phyloP scores from a whole-genome alignment of 805 yeast species.

The Sporopachydermia lactativora region DNA sequence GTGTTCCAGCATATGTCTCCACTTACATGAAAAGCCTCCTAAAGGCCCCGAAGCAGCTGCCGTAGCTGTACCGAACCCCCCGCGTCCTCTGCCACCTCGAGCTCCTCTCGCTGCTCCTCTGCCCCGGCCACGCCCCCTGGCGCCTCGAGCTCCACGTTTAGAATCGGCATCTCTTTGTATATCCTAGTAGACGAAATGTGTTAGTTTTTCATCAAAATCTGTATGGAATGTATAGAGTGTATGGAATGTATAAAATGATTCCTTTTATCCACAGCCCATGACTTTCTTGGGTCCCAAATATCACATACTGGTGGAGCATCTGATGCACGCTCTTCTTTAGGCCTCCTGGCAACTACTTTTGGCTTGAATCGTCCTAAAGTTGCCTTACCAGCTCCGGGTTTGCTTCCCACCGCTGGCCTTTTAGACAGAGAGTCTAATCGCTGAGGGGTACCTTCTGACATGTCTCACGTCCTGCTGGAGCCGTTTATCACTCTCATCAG shows the following conservation, averaged over 20 bases:
- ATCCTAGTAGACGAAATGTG: neutral
- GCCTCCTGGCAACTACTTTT: slow-evolving; percentile 70
- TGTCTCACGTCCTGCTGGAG: too few relatives aligned
- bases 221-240: too few relatives aligned
- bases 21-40: slow-evolving; percentile 2
- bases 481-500: too few relatives aligned
- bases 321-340: slow-evolving; percentile 73
- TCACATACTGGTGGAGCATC: slow-evolving; percentile 44
- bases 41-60: slow-evolving; percentile 8
- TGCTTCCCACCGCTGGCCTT: slow-evolving; percentile 5
- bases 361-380: slow-evolving; percentile 53
- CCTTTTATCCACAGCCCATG: too few relatives aligned
- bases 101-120: slow-evolving; percentile 10
- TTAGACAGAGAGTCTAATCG: slow-evolving; percentile 12
- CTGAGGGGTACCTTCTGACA: slow-evolving; percentile 5
- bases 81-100: slow-evolving; percentile 8
- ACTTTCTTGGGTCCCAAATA: too few relatives aligned
- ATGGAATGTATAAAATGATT: too few relatives aligned
- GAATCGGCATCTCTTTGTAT: neutral
- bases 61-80: slow-evolving; percentile 13
- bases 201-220: too few relatives aligned
- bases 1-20: too few relatives aligned
- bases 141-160: slow-evolving; percentile 3
- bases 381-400: slow-evolving; percentile 7
- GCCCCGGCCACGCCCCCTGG: slow-evolving; percentile 18